These are phyloP conservation scores for Arachnopeziza araneosa DNA, from an alignment of 2,329 filamentous ascomycete genomes.

Conservation along the genomic window DNA sequence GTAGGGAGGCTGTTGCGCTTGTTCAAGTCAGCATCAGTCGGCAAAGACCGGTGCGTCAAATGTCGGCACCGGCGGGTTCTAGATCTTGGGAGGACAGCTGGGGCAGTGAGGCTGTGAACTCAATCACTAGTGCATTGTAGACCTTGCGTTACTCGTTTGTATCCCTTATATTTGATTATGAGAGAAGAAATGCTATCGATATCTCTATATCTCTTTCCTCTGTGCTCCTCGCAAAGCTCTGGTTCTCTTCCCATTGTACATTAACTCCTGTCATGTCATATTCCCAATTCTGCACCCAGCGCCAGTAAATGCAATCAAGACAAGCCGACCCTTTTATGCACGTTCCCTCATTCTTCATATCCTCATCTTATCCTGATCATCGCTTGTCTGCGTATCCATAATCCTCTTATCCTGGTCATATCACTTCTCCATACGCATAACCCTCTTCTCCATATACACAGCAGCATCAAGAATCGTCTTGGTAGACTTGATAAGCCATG, in stretches of 20 bases:
- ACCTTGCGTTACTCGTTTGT: too few species aligned
- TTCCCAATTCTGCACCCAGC: neutral
- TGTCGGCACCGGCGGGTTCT: too few species aligned
- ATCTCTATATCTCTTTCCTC: neutral
- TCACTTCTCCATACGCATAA: too few species aligned
- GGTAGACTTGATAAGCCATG: constrained; percentile 59
- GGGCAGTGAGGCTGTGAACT: too few species aligned
- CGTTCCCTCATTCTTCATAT: neutral
- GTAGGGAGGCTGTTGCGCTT: too few species aligned
- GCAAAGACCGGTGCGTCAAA: too few species aligned
- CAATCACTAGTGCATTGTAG: too few species aligned
- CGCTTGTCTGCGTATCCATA: neutral
- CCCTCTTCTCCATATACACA: neutral
- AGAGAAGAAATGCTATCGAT: neutral
- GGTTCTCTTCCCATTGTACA: neutral
- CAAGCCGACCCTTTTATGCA: neutral
- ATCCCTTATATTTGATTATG: too few species aligned
- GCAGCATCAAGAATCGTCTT: constrained; percentile 16
- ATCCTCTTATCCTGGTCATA: too few species aligned
- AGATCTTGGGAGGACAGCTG: too few species aligned
- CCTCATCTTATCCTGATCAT: neutral
- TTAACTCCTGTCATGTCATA: neutral
- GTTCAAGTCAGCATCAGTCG: too few species aligned
- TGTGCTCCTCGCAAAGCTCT: neutral
- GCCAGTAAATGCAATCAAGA: neutral